Evolutionary conservation across 2,329 filamentous ascomycete genomes (phyloP).

Genomic region (Claviceps arundinis): DNA sequence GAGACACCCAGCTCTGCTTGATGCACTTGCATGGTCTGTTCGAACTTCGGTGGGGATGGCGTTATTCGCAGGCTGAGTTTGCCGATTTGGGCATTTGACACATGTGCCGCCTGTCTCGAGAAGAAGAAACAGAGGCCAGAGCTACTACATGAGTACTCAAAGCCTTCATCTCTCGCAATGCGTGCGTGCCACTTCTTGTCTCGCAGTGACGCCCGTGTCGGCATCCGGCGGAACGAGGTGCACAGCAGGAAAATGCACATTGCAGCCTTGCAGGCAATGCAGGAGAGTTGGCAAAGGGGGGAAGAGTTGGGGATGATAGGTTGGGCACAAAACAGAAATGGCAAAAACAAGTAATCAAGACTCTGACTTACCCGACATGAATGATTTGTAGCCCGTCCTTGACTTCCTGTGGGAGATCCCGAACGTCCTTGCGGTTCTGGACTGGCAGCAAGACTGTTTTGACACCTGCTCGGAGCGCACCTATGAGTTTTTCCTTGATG

Average conservation of each 20-base stretch:
- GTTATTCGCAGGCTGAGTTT: background rate
- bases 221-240: no score
- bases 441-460: conserved; percentile 84
- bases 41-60: background rate
- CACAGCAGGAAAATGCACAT: no score
- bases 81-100: background rate
- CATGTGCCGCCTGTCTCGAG: background rate
- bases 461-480: conserved; percentile 81
- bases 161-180: no score
- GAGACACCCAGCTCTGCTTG: background rate
- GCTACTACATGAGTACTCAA: no score
- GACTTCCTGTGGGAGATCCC: conserved; percentile 83
- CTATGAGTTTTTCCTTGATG: conserved; percentile 98
- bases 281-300: background rate
- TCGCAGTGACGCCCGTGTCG: no score
- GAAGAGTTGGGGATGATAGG: background rate
- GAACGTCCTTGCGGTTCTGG: conserved; percentile 83
- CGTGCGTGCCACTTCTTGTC: no score
- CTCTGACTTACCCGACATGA: conserved; percentile 59
- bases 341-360: conserved; percentile 27
- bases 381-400: conserved; percentile 76
- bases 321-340: background rate
- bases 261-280: background rate
- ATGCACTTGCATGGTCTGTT: background rate
- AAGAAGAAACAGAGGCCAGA: background rate